A percentile compares a stretch with the other conserved stretches of the same genome.
Conservation (phyloP, 768 basidiomycete species). For the Leccinum longicurvipes region DNA sequence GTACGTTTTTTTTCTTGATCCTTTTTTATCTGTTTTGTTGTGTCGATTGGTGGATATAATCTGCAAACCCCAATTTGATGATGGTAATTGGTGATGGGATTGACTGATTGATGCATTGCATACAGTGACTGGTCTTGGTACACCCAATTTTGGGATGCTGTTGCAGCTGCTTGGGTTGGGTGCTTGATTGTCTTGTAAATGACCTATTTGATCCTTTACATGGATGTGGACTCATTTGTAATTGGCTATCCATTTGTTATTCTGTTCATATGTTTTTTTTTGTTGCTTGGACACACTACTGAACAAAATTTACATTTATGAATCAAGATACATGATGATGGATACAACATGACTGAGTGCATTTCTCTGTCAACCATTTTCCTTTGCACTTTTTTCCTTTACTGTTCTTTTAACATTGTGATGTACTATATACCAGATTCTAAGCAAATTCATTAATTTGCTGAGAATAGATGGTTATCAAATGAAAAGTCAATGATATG, state of each 20-base stretch:
- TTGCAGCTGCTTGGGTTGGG: slow-evolving; percentile 27
- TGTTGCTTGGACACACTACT: too few relatives aligned
- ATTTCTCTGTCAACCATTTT: too few relatives aligned
- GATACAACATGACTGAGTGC: too few relatives aligned
- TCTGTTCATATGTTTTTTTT: background rate
- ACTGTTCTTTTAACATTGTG: too few relatives aligned
- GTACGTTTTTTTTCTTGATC: slow-evolving; percentile 30
- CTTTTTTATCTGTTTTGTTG: background rate
- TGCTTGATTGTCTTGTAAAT: background rate
- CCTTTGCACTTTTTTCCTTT: too few relatives aligned
- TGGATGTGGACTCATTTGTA: too few relatives aligned
- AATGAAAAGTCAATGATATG: too few relatives aligned
- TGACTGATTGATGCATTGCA: background rate
- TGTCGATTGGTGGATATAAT: background rate
- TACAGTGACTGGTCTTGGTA: slow-evolving; percentile 53
- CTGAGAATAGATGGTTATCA: too few relatives aligned
- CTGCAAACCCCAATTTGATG: background rate
- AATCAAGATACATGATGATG: too few relatives aligned
- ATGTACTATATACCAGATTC: too few relatives aligned
- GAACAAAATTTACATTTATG: too few relatives aligned
- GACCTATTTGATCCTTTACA: background rate
- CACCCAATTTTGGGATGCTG: slow-evolving; percentile 49
- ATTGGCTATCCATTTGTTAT: background rate
- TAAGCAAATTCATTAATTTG: too few relatives aligned
- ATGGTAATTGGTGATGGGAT: background rate